Evolutionary conservation across 2,329 filamentous ascomycete species (phyloP), one percentile per base, ranked within the genome.

Genomic region (Trichoderma citrinoviride): DNA sequence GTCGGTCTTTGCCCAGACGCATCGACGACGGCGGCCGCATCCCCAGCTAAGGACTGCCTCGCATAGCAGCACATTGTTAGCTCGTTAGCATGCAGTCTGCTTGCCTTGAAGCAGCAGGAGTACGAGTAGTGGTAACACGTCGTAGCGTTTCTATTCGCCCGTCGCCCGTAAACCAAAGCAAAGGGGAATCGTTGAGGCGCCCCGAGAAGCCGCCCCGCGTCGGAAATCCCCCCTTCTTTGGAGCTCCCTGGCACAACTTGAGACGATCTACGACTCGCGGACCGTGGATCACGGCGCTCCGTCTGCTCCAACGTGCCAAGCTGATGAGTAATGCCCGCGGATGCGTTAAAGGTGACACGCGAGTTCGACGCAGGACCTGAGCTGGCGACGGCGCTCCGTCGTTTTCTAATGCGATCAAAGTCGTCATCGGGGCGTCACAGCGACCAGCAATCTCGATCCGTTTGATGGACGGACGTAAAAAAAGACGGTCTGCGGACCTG

Each of bases 221-320:
- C 53, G 41, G 52, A 50, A 49, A 55, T 43, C 14, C 29, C 21
- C 52, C 60, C 55, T 37, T 64, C 61, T 52, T 56, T 44, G 49
- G 25, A 37, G 57, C 54, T 47, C 55, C 52, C 56, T 67, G 58
- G 62, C 65, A 44, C 57, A 66, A 68, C 66, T 71, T 71, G 71
- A 73, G 71, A 73, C 72, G 68, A 71, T 73, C 70, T 70, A 68
- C 71, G 66, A 71, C 67, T 68, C 71, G 66, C 68, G 67, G 64
- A 65, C 46, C 66, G 65, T 65, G 67, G 75, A 75, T 75, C 69
- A 70, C 68, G 66, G 66, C 65, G 68, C 68, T 77, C 76, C 76
- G 78, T 78, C 76, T 78, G 81, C 79, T 79, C 79, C 37, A 79
- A 79, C 29, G 12, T 76, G 75, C 74, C 75, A 71, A 78, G 77